Conservation (phyloP, 306 rosid genomes). For the Trifolium repens region DNA sequence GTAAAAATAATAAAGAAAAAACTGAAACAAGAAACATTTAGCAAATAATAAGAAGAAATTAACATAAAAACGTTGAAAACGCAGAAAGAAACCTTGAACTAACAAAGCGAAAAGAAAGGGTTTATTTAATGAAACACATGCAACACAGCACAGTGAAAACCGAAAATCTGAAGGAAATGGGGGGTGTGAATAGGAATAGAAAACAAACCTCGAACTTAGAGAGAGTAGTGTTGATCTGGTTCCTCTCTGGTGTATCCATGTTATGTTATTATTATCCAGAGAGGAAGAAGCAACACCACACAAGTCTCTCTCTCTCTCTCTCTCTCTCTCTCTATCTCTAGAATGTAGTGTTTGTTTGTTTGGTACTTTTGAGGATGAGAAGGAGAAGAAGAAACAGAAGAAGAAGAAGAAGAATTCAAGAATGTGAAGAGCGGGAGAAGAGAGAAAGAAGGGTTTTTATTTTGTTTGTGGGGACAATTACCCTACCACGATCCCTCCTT, state of each 20-base stretch:
- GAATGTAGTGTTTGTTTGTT: background rate
- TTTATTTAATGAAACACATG: conserved; percentile 38
- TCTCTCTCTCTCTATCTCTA: conserved; percentile 13
- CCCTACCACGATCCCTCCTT: conserved; percentile 19
- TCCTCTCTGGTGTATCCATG: conserved; percentile 92
- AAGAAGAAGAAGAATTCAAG: conserved; percentile 24
- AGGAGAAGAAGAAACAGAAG: background rate
- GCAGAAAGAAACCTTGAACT: background rate
- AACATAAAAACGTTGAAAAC: background rate
- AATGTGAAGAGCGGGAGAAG: conserved; percentile 43
- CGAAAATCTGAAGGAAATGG: background rate
- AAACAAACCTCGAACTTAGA: conserved; percentile 65
- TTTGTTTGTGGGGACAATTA: conserved; percentile 32
- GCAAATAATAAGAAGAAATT: background rate
- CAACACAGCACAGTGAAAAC: conserved; percentile 30
- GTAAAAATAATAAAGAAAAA: background rate
- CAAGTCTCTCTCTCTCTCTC: background rate
- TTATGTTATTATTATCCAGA: conserved; percentile 36
- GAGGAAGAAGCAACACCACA: conserved; percentile 32
- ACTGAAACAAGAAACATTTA: background rate
- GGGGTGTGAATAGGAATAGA: background rate
- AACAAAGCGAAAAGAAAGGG: background rate
- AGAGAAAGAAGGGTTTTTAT: conserved; percentile 22
- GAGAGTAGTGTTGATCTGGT: conserved; percentile 63
- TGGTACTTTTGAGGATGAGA: background rate